These are phyloP conservation scores for Cornus kousa DNA, from an alignment of 148 eudicot species.

Conservation along the genomic window DNA sequence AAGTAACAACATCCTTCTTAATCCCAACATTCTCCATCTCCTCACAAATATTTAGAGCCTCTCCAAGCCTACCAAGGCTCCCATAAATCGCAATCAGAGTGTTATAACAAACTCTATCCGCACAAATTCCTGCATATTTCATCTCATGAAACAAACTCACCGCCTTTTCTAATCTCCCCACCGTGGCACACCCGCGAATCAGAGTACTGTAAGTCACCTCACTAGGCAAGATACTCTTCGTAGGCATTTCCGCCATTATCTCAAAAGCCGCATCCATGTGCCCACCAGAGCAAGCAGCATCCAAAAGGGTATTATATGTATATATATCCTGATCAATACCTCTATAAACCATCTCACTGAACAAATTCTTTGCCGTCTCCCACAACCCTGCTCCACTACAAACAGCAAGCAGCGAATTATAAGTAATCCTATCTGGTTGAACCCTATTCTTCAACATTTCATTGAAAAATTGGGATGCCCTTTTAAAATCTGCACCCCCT, in stretches of 20 bases:
- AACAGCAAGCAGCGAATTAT: conserved; percentile 81
- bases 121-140: conserved; percentile 60
- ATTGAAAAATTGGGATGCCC: conserved; percentile 55
- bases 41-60: conserved; percentile 63
- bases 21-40: conserved; percentile 86
- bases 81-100: conserved; percentile 76
- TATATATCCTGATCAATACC: conserved; percentile 89
- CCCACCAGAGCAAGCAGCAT: conserved; percentile 83
- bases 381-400: conserved; percentile 88
- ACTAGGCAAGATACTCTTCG: conserved; percentile 71
- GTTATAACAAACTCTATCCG: conserved; percentile 84
- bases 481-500: conserved; percentile 67
- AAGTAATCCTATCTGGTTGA: conserved; percentile 81
- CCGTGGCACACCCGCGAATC: conserved; percentile 85
- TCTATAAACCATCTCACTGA: conserved; percentile 65
- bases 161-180: conserved; percentile 73
- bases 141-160: conserved; percentile 72
- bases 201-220: conserved; percentile 91
- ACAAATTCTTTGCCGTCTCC: conserved; percentile 71
- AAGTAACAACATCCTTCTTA: conserved; percentile 89
- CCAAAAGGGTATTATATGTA: conserved; percentile 88
- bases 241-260: conserved; percentile 78
- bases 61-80: conserved; percentile 87
- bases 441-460: conserved; percentile 73
- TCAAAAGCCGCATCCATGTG: conserved; percentile 66